phyloP scores from a whole-genome alignment of 2,329 filamentous ascomycete genomes.

The Coniochaeta sp. region DNA sequence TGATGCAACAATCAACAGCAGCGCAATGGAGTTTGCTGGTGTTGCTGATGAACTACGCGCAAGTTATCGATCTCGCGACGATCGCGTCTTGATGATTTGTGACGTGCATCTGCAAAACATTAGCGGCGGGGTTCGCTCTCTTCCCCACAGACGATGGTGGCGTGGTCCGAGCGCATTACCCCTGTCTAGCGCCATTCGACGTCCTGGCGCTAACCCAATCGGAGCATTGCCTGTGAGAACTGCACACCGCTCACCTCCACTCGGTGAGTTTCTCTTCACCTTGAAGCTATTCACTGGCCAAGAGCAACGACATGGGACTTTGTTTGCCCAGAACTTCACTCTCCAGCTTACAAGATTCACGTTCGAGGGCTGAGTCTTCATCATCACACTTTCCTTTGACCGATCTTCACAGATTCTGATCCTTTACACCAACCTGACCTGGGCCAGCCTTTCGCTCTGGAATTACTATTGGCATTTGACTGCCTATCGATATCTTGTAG shows the following conservation, averaged over 20 bases:
- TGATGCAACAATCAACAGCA: background rate
- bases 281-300: background rate
- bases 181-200: background rate
- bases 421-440: no score
- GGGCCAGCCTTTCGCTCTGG: no score
- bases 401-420: no score
- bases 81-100: background rate
- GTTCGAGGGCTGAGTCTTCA: background rate
- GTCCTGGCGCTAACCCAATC: background rate
- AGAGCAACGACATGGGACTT: background rate
- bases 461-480: background rate
- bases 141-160: background rate
- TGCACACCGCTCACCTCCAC: background rate
- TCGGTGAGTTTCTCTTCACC: background rate
- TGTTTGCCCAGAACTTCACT: background rate
- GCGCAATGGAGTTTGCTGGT: background rate
- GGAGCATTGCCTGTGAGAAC: background rate
- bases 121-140: background rate
- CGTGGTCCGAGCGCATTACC: background rate
- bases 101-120: background rate
- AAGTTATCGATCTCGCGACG: background rate
- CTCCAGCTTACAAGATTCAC: background rate
- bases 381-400: background rate
- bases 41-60: background rate
- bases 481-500: background rate